Evolutionary conservation across 768 basidiomycete species (phyloP).

Genomic region (Pleurotus eryngii): DNA sequence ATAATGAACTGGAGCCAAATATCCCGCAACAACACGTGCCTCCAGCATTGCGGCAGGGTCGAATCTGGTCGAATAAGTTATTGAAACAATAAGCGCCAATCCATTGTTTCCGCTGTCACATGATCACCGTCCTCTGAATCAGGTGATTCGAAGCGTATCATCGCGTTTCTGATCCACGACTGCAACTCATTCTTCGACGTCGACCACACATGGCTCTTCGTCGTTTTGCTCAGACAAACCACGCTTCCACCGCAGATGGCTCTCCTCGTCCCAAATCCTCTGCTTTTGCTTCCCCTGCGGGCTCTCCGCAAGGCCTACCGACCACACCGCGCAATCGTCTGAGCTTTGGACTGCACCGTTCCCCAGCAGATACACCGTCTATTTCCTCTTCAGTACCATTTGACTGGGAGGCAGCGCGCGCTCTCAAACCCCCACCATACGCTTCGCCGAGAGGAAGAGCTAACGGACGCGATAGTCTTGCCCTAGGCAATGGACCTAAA

Average conservation of each 20-base stretch:
- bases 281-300: conserved; percentile 32
- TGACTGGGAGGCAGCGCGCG: conserved; percentile 85
- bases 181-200: neutral
- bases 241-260: conserved; percentile 11
- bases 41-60: neutral
- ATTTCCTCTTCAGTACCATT: conserved; percentile 76
- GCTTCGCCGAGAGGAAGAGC: conserved; percentile 47
- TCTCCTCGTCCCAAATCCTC: conserved; percentile 40
- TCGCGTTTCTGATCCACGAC: conserved; percentile 1
- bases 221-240: conserved; percentile 8
- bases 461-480: conserved; percentile 38
- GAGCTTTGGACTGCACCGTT: conserved; percentile 47
- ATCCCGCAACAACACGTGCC: conserved; percentile 2
- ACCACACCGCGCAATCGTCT: conserved; percentile 1
- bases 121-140: neutral
- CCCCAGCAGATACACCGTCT: conserved; percentile 65
- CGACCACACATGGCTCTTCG: conserved; percentile 3
- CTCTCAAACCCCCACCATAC: conserved; percentile 69
- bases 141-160: neutral
- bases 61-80: no score
- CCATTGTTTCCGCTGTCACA: conserved; percentile 5
- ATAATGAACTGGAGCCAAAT: conserved; percentile 5
- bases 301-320: neutral
- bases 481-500: conserved; percentile 26
- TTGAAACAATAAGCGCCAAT: neutral